Evolutionary conservation across 768 basidiomycete species (phyloP).

Genomic region (Tylopilus balloui): DNA sequence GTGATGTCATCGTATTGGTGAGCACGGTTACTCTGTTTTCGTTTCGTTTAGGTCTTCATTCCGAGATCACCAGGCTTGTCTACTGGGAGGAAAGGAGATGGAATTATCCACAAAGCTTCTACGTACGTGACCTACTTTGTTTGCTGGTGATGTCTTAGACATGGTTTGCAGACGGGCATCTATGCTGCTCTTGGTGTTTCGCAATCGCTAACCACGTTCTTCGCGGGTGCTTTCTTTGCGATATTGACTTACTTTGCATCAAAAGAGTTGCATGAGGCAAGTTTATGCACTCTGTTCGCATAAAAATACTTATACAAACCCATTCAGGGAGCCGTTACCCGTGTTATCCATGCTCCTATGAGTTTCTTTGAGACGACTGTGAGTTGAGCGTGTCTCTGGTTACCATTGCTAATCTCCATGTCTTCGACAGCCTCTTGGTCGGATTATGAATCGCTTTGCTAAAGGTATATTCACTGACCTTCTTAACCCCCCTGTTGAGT

Average conservation of each 20-base stretch:
- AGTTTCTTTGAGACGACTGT: slow-evolving; percentile 87
- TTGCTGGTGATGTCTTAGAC: slow-evolving; percentile 28
- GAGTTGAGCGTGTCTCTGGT: slow-evolving; percentile 13
- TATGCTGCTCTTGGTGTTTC: slow-evolving; percentile 71
- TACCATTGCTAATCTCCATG: background rate
- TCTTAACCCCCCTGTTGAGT: background rate
- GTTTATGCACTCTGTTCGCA: slow-evolving; percentile 8
- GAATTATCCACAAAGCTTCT: slow-evolving; percentile 59
- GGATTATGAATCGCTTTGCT: slow-evolving; percentile 88
- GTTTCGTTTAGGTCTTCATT: background rate
- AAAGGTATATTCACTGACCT: slow-evolving; percentile 45
- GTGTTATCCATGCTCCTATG: slow-evolving; percentile 83
- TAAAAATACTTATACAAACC: background rate
- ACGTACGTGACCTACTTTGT: slow-evolving; percentile 41
- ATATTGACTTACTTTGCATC: slow-evolving; percentile 77
- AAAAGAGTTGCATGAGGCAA: slow-evolving; percentile 54
- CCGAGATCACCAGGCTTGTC: slow-evolving; percentile 51
- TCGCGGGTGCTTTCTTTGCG: slow-evolving; percentile 63
- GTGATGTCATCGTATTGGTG: slow-evolving; percentile 76
- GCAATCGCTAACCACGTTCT: slow-evolving; percentile 64
- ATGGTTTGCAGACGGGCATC: slow-evolving; percentile 60
- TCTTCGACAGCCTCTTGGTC: slow-evolving; percentile 59
- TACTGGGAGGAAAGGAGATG: slow-evolving; percentile 63
- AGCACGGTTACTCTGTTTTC: slow-evolving; percentile 15
- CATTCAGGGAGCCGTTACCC: slow-evolving; percentile 53